phyloP scores from a whole-genome alignment of 208 protist species.

The Acanthamoeba castellanii region DNA sequence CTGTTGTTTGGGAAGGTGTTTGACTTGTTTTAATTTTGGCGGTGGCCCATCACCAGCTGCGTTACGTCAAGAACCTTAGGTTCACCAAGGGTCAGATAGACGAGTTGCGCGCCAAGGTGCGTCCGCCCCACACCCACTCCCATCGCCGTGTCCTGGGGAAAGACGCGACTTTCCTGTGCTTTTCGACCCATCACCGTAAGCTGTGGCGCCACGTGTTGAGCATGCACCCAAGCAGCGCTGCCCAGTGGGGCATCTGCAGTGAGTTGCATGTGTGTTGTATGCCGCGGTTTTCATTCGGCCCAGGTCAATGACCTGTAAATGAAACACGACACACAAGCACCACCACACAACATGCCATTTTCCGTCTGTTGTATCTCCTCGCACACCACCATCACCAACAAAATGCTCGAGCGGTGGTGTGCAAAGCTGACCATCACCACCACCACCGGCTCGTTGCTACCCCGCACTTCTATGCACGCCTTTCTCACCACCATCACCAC shows the following conservation, averaged over 20 bases:
- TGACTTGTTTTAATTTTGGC: no score
- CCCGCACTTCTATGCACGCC: background rate
- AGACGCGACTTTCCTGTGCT: background rate
- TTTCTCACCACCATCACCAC: background rate
- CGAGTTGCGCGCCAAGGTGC: slow-evolving; percentile 40
- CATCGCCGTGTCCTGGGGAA: background rate
- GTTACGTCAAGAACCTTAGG: slow-evolving; percentile 24
- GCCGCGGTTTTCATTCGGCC: no score
- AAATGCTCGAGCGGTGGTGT: background rate
- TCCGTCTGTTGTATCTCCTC: background rate
- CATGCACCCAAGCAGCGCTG: no score
- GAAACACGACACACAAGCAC: no score
- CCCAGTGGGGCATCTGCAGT: no score
- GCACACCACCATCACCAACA: background rate
- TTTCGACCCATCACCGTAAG: background rate
- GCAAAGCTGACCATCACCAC: no score
- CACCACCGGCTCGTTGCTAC: background rate
- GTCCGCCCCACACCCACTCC: background rate
- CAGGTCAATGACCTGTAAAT: no score
- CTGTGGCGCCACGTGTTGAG: no score
- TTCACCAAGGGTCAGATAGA: slow-evolving; percentile 51
- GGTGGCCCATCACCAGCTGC: background rate
- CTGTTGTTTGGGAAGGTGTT: background rate
- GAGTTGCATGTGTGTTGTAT: no score
- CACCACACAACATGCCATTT: background rate